phyloP scores from a whole-genome alignment of 192 early-diverging fungal genomes.

The Backusella australiensis region DNA sequence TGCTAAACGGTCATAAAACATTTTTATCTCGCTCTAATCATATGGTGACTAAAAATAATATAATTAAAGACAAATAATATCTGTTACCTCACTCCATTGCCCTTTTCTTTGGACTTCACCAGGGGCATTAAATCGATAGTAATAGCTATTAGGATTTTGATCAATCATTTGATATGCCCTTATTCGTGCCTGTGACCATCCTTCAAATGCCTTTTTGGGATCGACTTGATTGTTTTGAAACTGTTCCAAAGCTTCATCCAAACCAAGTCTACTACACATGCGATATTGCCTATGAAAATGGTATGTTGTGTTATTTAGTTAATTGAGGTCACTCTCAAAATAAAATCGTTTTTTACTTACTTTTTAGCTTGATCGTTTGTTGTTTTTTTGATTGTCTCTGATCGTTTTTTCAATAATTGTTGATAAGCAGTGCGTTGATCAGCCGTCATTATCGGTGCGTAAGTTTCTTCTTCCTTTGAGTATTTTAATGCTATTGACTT shows the following conservation, averaged over 20 bases:
- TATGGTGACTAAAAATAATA: not conserved
- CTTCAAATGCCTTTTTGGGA: conserved; percentile 84
- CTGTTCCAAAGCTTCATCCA: conserved; percentile 87
- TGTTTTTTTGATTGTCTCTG: conserved; percentile 69
- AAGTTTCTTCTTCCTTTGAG: conserved; percentile 11
- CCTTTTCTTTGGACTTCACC: conserved; percentile 92
- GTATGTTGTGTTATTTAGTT: not conserved
- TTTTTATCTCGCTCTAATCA: conserved; percentile 68
- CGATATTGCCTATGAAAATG: conserved; percentile 49
- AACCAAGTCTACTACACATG: conserved; percentile 64
- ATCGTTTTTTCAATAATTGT: conserved; percentile 77
- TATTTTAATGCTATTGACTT: conserved; percentile 63
- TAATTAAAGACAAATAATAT: not conserved
- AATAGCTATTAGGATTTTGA: conserved; percentile 93
- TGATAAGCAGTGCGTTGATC: conserved; percentile 83
- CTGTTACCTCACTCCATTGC: conserved; percentile 70
- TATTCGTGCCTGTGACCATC: conserved; percentile 90
- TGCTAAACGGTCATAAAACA: conserved; percentile 75
- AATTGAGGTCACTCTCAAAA: not conserved
- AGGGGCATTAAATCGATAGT: conserved; percentile 96
- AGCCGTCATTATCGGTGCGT: conserved; percentile 60
- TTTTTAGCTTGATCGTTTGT: conserved; percentile 70
- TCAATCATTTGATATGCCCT: conserved; percentile 89
- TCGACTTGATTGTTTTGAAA: conserved; percentile 73
- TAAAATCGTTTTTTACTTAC: conserved; percentile 26